Conservation (phyloP, 305 asterid genomes). For the Solanum hybrid region DNA sequence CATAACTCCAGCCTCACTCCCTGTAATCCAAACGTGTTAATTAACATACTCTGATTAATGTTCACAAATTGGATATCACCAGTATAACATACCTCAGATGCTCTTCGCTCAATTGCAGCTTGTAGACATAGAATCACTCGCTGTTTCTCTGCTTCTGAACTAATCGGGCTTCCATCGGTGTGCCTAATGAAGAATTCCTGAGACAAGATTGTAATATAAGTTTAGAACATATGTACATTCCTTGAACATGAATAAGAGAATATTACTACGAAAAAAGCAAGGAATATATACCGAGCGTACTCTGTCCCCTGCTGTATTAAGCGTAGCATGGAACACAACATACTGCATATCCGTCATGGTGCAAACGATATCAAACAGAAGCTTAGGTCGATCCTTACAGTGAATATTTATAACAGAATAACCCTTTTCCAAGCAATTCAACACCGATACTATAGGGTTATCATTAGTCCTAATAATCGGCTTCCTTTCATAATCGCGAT, state of each 20-base stretch:
- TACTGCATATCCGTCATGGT: constrained; percentile 75
- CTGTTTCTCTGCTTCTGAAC: constrained; percentile 85
- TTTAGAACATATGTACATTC: neutral
- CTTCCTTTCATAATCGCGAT: constrained; percentile 72
- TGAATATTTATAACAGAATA: constrained; percentile 59
- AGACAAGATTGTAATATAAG: neutral
- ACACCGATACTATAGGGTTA: constrained; percentile 41
- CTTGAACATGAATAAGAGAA: neutral
- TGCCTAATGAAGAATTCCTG: constrained; percentile 92
- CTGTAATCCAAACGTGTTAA: constrained; percentile 17
- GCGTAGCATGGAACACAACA: constrained; percentile 62
- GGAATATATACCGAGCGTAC: constrained; percentile 46
- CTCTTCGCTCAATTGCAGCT: constrained; percentile 78
- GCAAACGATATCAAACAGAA: constrained; percentile 65
- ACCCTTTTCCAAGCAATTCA: constrained; percentile 60
- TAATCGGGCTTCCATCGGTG: constrained; percentile 76
- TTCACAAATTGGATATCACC: neutral
- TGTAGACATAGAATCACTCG: constrained; percentile 75
- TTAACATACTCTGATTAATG: neutral
- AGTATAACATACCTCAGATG: constrained; percentile 54
- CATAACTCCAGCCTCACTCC: constrained; percentile 82
- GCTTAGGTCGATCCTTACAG: constrained; percentile 64
- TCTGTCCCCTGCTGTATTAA: constrained; percentile 40
- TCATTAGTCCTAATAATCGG: constrained; percentile 27
- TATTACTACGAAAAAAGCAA: neutral